phyloP scores from a whole-genome alignment of 1,284 basidiomycete genomes.

The Fomitopsis pinicola region DNA sequence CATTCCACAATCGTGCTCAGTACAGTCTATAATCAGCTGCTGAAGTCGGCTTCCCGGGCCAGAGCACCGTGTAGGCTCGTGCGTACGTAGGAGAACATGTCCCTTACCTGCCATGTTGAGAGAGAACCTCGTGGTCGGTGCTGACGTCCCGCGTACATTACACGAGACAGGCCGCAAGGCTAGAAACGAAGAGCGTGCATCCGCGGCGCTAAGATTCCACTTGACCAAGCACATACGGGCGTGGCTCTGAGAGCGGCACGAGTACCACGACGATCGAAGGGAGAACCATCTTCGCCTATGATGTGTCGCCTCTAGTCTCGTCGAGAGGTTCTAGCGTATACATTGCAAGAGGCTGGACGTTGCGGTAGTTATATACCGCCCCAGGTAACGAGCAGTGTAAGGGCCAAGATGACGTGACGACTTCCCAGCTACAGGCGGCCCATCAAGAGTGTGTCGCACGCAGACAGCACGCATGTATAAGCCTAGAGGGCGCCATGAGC shows the following conservation, averaged over 20 bases:
- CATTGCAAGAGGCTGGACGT: background rate
- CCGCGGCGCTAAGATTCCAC: no score
- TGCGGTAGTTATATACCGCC: background rate
- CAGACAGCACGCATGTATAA: no score
- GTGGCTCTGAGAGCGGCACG: conserved; percentile 40
- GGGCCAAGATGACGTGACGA: background rate
- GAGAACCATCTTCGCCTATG: conserved; percentile 22
- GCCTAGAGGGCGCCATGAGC: no score
- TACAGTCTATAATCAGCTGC: conserved; percentile 43
- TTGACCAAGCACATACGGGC: conserved; percentile 33
- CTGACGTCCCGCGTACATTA: conserved; percentile 35
- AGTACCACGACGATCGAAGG: conserved; percentile 33
- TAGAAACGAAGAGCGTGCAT: conserved; percentile 42
- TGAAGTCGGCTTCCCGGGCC: conserved; percentile 43
- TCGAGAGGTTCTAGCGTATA: conserved; percentile 6
- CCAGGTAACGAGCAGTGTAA: background rate
- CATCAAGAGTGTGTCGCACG: no score
- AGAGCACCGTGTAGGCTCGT: background rate
- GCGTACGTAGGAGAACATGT: background rate
- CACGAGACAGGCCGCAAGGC: conserved; percentile 47
- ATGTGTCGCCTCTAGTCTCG: background rate
- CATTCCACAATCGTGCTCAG: conserved; percentile 50
- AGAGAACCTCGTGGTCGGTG: conserved; percentile 44
- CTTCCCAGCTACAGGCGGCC: no score
- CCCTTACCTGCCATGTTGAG: conserved; percentile 41